Conservation (phyloP, 306 rosid species). For the Citrullus colocynthis region DNA sequence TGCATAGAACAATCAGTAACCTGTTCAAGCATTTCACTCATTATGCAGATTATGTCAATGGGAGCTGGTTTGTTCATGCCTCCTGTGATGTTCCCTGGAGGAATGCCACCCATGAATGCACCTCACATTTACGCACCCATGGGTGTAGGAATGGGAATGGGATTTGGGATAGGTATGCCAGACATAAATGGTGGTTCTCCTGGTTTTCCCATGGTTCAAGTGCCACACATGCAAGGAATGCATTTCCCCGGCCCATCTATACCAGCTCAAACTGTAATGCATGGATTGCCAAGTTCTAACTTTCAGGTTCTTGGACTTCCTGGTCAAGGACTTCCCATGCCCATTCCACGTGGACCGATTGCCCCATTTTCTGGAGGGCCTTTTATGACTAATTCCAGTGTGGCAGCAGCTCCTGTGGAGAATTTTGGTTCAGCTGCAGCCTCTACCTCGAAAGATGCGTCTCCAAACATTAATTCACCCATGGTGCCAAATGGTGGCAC, state of each 20-base stretch:
- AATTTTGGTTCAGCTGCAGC: conserved; percentile 33
- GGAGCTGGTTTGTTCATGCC: conserved; percentile 73
- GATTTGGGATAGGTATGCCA: conserved; percentile 65
- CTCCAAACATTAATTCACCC: conserved; percentile 30
- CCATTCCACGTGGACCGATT: conserved; percentile 34
- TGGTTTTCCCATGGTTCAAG: conserved; percentile 56
- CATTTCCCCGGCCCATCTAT: conserved; percentile 48
- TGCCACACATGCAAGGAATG: conserved; percentile 67
- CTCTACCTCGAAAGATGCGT: conserved; percentile 35
- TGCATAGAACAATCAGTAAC: neutral
- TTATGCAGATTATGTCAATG: conserved; percentile 77
- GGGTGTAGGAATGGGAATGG: conserved; percentile 59
- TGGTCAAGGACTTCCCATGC: conserved; percentile 56
- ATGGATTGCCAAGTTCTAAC: conserved; percentile 56
- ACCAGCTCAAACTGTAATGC: conserved; percentile 39
- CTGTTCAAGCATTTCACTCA: conserved; percentile 8
- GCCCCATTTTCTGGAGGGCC: conserved; percentile 36
- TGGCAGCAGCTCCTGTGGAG: conserved; percentile 35
- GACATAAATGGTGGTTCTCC: conserved; percentile 56
- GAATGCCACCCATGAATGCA: conserved; percentile 66
- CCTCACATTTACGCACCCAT: conserved; percentile 46
- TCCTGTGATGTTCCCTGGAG: conserved; percentile 61
- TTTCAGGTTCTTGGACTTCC: conserved; percentile 51
- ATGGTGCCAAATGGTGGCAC: conserved; percentile 24
- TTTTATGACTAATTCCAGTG: conserved; percentile 31